These are phyloP conservation scores for Didymella lethalis DNA, from an alignment of 2,329 filamentous ascomycete species.

Conservation along the genomic window DNA sequence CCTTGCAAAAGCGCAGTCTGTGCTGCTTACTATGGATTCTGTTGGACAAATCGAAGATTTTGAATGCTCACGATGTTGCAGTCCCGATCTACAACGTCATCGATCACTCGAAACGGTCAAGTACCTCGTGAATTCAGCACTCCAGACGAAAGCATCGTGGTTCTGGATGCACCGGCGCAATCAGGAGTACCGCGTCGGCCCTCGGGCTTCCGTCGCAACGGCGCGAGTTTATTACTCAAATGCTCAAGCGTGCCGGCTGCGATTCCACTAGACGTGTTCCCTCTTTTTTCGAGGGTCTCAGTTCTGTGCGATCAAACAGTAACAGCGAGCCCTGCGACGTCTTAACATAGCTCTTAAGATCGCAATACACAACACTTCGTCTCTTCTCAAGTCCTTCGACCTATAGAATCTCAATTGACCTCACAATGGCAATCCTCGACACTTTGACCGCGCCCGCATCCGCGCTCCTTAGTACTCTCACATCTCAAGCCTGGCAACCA, in stretches of 20 bases:
- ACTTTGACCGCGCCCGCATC: slow-evolving; percentile 16
- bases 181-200: slow-evolving; percentile 29
- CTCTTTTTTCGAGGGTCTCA: slow-evolving; percentile 13
- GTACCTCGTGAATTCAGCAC: slow-evolving; percentile 42
- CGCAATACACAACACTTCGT: neutral
- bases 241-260: slow-evolving; percentile 12
- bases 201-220: slow-evolving; percentile 11
- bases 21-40: slow-evolving; percentile 4
- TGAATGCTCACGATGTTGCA: slow-evolving; percentile 6
- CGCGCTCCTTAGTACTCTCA: slow-evolving; percentile 46
- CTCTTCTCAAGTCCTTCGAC: neutral
- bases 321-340: slow-evolving; percentile 12
- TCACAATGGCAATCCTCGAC: slow-evolving; percentile 45
- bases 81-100: slow-evolving; percentile 43
- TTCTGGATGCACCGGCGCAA: slow-evolving; percentile 34
- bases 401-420: neutral
- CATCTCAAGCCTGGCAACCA: slow-evolving; percentile 58
- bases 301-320: slow-evolving; percentile 12
- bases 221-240: slow-evolving; percentile 10
- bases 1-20: neutral
- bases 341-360: slow-evolving; percentile 5
- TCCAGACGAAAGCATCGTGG: slow-evolving; percentile 42
- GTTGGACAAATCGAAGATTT: neutral
- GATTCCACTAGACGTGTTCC: neutral
- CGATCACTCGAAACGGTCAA: slow-evolving; percentile 47